Evolutionary conservation across 2,329 filamentous ascomycete genomes (phyloP).

Genomic region (Pseudovirgaria hyperparasitica): DNA sequence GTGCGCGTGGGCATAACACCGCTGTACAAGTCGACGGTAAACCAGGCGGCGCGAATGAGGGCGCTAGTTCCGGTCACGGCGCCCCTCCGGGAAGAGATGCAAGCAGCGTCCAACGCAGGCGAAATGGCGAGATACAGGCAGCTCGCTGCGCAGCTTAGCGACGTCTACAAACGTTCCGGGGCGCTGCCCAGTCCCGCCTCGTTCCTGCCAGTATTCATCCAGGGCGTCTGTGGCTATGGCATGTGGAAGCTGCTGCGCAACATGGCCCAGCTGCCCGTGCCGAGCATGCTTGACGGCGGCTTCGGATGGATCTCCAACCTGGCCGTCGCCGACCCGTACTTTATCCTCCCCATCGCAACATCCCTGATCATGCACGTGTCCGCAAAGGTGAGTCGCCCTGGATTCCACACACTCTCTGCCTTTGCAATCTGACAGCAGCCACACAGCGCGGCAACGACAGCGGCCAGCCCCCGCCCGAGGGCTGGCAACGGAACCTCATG

Average conservation of each 20-base stretch:
- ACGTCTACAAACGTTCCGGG: conserved; percentile 42
- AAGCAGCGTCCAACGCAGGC: conserved; percentile 25
- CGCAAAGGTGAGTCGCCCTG: conserved; percentile 39
- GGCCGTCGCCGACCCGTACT: conserved; percentile 63
- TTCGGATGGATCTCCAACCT: conserved; percentile 71
- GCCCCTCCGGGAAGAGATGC: conserved; percentile 45
- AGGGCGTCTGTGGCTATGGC: conserved; percentile 64
- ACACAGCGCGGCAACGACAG: conserved; percentile 37
- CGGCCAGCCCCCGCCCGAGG: conserved; percentile 20
- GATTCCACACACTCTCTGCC: not conserved
- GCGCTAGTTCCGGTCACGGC: conserved; percentile 45
- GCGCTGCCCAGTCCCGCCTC: conserved; percentile 35
- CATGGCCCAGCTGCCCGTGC: conserved; percentile 70
- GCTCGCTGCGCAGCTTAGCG: conserved; percentile 35
- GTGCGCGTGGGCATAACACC: conserved; percentile 55
- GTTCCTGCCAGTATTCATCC: conserved; percentile 43
- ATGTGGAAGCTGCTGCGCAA: conserved; percentile 64
- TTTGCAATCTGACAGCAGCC: not conserved
- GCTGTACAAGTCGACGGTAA: conserved; percentile 48
- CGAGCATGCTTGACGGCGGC: conserved; percentile 58
- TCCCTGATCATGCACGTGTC: conserved; percentile 44
- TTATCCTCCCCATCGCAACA: conserved; percentile 54
- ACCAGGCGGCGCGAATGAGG: conserved; percentile 49
- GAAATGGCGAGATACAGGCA: conserved; percentile 28
- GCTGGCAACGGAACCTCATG: conserved; percentile 28